A percentile compares a stretch with the other conserved stretches of the same genome.
Evolutionary conservation across 768 basidiomycete species (phyloP).

Genomic region (Aureoboletus auriporus): DNA sequence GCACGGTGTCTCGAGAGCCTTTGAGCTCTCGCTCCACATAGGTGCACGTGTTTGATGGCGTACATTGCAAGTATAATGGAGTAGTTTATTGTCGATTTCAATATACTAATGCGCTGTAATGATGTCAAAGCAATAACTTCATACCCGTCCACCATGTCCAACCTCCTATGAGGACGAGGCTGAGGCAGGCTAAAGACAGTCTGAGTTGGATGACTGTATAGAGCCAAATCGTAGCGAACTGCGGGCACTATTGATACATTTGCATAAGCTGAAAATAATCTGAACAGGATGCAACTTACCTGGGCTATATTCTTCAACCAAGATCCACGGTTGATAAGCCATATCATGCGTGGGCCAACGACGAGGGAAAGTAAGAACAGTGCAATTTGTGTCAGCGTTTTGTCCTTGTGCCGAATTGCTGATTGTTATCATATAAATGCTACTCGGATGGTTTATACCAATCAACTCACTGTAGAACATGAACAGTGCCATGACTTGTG

Average conservation of each 20-base stretch:
- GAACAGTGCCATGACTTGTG: constrained; percentile 67
- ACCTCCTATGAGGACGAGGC: constrained; percentile 46
- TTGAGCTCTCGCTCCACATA: neutral
- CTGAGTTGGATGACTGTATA: constrained; percentile 71
- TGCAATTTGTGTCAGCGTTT: constrained; percentile 47
- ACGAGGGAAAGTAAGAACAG: constrained; percentile 57
- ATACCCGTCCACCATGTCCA: constrained; percentile 65
- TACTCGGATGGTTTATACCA: neutral
- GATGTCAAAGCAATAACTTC: constrained; percentile 36
- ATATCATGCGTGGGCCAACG: constrained; percentile 66
- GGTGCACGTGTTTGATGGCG: constrained; percentile 1
- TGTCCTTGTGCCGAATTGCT: constrained; percentile 62
- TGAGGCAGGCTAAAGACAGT: constrained; percentile 55
- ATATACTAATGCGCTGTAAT: neutral
- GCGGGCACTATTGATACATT: constrained; percentile 53
- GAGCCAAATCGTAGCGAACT: constrained; percentile 75
- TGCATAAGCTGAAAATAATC: neutral
- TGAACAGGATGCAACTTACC: constrained; percentile 36
- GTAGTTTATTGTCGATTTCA: neutral
- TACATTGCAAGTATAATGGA: constrained; percentile 7
- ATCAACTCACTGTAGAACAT: constrained; percentile 36
- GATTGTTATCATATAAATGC: constrained; percentile 6
- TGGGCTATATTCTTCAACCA: constrained; percentile 74
- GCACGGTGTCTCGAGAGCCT: constrained; percentile 1
- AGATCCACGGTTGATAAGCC: constrained; percentile 61